A percentile compares a stretch with the other conserved stretches of the same genome.
Conservation (phyloP, 2,329 filamentous ascomycete genomes). For the Fusarium bulbicola region DNA sequence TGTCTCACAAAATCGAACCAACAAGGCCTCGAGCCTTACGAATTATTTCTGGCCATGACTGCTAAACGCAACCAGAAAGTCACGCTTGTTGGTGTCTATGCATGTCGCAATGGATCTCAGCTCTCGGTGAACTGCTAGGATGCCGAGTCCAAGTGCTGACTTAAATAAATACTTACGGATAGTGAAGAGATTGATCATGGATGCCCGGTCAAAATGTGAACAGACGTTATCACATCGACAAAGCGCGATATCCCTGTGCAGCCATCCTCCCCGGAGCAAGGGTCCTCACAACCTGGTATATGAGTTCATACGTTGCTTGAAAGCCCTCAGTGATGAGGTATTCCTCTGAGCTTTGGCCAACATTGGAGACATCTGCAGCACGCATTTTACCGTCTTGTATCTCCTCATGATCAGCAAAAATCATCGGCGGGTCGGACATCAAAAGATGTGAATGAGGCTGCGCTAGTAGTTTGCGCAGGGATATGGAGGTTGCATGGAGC, state of each 20-base stretch:
- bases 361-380: neutral
- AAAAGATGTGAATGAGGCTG: constrained; percentile 33
- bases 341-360: neutral
- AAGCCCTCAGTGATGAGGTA: neutral
- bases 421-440: neutral
- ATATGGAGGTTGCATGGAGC: constrained; percentile 28
- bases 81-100: constrained; percentile 19
- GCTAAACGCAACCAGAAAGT: neutral
- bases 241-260: constrained; percentile 30
- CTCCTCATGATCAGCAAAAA: neutral
- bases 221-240: constrained; percentile 30
- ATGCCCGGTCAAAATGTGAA: constrained; percentile 23
- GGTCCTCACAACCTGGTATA: constrained; percentile 6
- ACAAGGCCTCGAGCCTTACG: constrained; percentile 34
- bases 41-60: constrained; percentile 9
- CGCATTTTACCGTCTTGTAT: neutral
- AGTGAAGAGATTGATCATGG: constrained; percentile 32
- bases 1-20: constrained; percentile 35
- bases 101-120: neutral
- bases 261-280: constrained; percentile 12
- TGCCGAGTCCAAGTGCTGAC: constrained; percentile 21
- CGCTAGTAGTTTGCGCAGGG: constrained; percentile 35
- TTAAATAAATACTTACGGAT: constrained; percentile 23
- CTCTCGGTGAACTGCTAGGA: constrained; percentile 22
- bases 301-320: neutral